phyloP scores from a whole-genome alignment of 1,284 basidiomycete genomes.

The Pyrrhoderma lamaoense region DNA sequence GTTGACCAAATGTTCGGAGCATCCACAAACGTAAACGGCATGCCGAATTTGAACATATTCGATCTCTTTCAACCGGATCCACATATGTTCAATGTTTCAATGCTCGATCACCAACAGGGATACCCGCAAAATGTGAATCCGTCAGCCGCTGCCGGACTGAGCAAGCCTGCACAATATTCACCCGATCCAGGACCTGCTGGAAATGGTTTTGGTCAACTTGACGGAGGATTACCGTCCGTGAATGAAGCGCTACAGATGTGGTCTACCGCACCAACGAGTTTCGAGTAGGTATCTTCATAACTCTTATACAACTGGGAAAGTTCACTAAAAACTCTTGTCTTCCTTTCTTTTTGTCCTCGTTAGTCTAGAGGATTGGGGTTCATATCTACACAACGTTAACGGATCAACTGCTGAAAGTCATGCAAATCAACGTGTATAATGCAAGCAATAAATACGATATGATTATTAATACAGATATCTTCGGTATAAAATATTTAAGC shows the following conservation, averaged over 20 bases:
- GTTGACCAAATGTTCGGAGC: not conserved
- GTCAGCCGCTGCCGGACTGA: not conserved
- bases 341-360: not conserved
- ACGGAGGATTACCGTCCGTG: slow-evolving; percentile 17
- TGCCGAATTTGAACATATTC: slow-evolving; percentile 18
- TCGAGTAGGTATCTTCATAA: slow-evolving; percentile 39
- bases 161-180: not conserved
- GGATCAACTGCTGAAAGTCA: not conserved
- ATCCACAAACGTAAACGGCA: slow-evolving; percentile 3
- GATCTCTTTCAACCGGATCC: slow-evolving; percentile 16
- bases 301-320: not conserved
- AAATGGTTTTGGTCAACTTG: slow-evolving; percentile 6
- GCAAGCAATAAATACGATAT: too few species aligned
- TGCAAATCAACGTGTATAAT: not conserved
- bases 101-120: slow-evolving; percentile 10
- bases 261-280: slow-evolving; percentile 46
- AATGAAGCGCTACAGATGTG: slow-evolving; percentile 50
- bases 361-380: slow-evolving; percentile 19
- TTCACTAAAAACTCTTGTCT: not conserved
- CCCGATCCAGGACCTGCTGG: not conserved
- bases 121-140: not conserved
- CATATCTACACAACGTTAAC: slow-evolving; percentile 13
- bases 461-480: too few species aligned
- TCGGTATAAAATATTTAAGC: too few species aligned
- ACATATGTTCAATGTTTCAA: slow-evolving; percentile 13